Evolutionary conservation across 1,284 basidiomycete genomes (phyloP), one percentile per base, ranked within the genome.

Genomic region (Heliocybe sulcata): DNA sequence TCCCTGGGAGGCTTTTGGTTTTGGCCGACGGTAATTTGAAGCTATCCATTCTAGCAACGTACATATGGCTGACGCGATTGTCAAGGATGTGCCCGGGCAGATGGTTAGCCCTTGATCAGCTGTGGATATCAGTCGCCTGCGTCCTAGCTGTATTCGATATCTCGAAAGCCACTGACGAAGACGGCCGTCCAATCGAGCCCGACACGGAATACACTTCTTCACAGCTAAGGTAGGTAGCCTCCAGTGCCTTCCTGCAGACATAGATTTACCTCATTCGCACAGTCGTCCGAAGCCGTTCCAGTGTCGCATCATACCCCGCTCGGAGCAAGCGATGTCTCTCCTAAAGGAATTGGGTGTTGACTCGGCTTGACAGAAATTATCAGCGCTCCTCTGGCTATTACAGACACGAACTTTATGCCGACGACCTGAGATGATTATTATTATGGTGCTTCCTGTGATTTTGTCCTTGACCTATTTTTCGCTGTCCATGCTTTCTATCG

Each of bases 111-210:
- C 53, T 74, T 55, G 76, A 79, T 59, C 69, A 73, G 16, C 57
- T 81, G 19, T 81, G 75, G 73, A 74, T 80, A 49, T 64, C 72
- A 14, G 65, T 79, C 23, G 76, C 75, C 38, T 74, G 73, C 1
- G 68, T 77, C 35, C 59, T 81, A 33, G 63, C 74, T 8, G 71
- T 72, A 12, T 77, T 73, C 60, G 64, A 72, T 51, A 72, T 80
- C 31, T 57, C 65, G 42, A 74, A 72, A 60, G 65, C 71, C 10
- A 54, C 70, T 12, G 76, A 75, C 54, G 69, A 69, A 50, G 64
- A 70, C n/a, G 77, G 78, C 2, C 59, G 64, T 29, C 61, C 63
- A n/a, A 70, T 77, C 38, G 71, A 69, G 55, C 75, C 73, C 14
- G 63, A 65, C 38, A 59, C 70, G 16, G 68, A 69, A 38, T 79